These are phyloP conservation scores for Teratosphaeria viscida DNA, from an alignment of 2,329 filamentous ascomycete species.

Conservation along the genomic window DNA sequence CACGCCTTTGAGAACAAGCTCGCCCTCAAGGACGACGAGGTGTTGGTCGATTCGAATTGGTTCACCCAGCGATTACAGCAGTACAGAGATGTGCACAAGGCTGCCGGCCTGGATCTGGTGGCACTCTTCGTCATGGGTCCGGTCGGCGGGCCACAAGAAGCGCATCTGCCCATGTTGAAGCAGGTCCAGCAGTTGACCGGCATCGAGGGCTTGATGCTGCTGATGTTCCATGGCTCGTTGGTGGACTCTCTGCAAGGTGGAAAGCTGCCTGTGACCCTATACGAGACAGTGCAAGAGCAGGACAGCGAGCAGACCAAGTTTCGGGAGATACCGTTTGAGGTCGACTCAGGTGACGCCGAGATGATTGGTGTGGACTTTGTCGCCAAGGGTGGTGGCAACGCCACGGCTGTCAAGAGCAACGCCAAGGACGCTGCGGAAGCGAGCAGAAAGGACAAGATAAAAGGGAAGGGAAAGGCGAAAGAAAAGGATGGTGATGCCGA, in stretches of 20 bases:
- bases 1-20: conserved; percentile 79
- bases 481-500: conserved; percentile 30
- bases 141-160: conserved; percentile 55
- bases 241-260: conserved; percentile 52
- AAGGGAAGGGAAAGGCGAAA: conserved; percentile 30
- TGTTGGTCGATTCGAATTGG: conserved; percentile 55
- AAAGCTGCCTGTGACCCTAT: conserved; percentile 81
- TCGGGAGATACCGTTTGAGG: conserved; percentile 69
- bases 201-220: conserved; percentile 78
- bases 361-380: conserved; percentile 97
- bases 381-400: conserved; percentile 72
- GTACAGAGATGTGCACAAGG: conserved; percentile 83
- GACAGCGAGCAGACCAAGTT: conserved; percentile 59
- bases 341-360: conserved; percentile 91
- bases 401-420: conserved; percentile 45
- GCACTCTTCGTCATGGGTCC: conserved; percentile 57
- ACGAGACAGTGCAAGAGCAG: conserved; percentile 66
- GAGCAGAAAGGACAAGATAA: conserved; percentile 20
- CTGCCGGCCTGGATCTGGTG: conserved; percentile 66
- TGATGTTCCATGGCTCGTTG: conserved; percentile 69
- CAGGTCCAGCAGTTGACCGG: conserved; percentile 44
- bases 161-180: conserved; percentile 63
- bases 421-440: conserved; percentile 8
- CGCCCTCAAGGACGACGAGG: conserved; percentile 34
- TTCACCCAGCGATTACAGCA: conserved; percentile 73